Percentiles rank a stretch among this genome's conserved stretches.
Conservation (phyloP, 495 filamentous ascomycete species). For the Podospora sp. region DNA sequence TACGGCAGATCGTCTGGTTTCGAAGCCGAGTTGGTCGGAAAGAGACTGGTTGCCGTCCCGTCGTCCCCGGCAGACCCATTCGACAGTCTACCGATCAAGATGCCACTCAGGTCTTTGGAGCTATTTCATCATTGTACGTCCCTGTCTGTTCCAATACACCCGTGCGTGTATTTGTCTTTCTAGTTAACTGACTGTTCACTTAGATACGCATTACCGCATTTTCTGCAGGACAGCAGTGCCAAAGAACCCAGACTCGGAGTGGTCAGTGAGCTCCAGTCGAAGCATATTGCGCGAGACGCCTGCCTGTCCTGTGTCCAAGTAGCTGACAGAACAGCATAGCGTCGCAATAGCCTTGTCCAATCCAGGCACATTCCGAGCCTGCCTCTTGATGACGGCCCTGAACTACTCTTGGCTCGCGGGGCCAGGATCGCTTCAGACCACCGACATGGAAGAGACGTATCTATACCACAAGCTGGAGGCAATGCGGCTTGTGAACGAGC, state of each 20-base stretch:
- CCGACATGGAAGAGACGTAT: constrained; percentile 31
- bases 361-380: constrained; percentile 26
- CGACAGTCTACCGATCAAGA: constrained; percentile 26
- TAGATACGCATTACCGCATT: constrained; percentile 26
- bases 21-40: not conserved
- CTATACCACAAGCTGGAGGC: constrained; percentile 32
- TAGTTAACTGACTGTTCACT: not conserved
- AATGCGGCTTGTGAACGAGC: constrained; percentile 27
- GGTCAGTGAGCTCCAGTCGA: constrained; percentile 13
- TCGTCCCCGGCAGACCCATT: constrained; percentile 27
- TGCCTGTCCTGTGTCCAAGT: no score
- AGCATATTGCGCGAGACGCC: no score
- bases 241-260: constrained; percentile 24
- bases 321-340: constrained; percentile 3
- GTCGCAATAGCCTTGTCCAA: constrained; percentile 19
- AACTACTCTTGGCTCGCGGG: constrained; percentile 27
- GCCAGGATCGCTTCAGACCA: constrained; percentile 7
- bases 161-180: not conserved
- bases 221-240: constrained; percentile 22
- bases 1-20: not conserved
- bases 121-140: constrained; percentile 31
- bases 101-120: constrained; percentile 30
- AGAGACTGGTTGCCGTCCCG: not conserved
- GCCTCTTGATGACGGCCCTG: constrained; percentile 26
- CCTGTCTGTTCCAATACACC: not conserved